A percentile compares a stretch with the other conserved stretches of the same genome.
Evolutionary conservation across 2,329 filamentous ascomycete species (phyloP).

Genomic region (Ambrosiella xylebori): DNA sequence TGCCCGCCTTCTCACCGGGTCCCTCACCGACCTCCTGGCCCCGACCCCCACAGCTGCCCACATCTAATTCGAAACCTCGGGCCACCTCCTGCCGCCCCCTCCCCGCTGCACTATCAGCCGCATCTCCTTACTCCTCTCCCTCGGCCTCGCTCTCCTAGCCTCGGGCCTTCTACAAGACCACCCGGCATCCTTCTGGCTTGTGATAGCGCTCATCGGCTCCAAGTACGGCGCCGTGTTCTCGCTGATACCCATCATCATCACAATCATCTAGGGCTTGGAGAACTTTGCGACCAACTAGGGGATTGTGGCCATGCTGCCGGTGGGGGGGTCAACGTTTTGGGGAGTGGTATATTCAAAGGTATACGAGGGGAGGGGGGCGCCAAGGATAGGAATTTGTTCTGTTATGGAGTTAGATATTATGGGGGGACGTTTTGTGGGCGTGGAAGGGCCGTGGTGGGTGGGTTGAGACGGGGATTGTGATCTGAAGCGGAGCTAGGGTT

Average conservation of each 20-base stretch:
- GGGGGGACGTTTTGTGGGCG: slow-evolving; percentile 58
- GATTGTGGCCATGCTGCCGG: slow-evolving; percentile 82
- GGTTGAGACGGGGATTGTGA: slow-evolving; percentile 57
- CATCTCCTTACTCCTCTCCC: slow-evolving; percentile 59
- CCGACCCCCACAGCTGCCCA: slow-evolving; percentile 44
- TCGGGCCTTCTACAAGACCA: slow-evolving; percentile 59
- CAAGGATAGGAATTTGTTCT: slow-evolving; percentile 41
- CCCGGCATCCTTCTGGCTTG: slow-evolving; percentile 65
- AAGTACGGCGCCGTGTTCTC: slow-evolving; percentile 89
- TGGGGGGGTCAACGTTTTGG: slow-evolving; percentile 76
- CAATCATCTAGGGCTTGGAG: slow-evolving; percentile 96
- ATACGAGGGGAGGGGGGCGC: slow-evolving; percentile 59
- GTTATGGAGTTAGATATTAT: slow-evolving; percentile 71
- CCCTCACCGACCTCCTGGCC: slow-evolving; percentile 74
- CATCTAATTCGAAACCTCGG: slow-evolving; percentile 26
- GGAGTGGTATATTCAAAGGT: slow-evolving; percentile 68
- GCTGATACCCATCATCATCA: slow-evolving; percentile 77
- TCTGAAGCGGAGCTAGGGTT: slow-evolving; percentile 19
- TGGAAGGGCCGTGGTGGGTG: slow-evolving; percentile 69
- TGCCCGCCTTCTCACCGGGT: slow-evolving; percentile 78
- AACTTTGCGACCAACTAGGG: slow-evolving; percentile 99
- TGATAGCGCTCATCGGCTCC: slow-evolving; percentile 68
- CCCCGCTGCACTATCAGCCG: slow-evolving; percentile 51
- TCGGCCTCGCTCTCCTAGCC: slow-evolving; percentile 63
- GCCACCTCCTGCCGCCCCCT: slow-evolving; percentile 14